Base-by-base conservation (phyloP, 352 stramenopile species). In the Elongisporangium prolatum region DNA sequence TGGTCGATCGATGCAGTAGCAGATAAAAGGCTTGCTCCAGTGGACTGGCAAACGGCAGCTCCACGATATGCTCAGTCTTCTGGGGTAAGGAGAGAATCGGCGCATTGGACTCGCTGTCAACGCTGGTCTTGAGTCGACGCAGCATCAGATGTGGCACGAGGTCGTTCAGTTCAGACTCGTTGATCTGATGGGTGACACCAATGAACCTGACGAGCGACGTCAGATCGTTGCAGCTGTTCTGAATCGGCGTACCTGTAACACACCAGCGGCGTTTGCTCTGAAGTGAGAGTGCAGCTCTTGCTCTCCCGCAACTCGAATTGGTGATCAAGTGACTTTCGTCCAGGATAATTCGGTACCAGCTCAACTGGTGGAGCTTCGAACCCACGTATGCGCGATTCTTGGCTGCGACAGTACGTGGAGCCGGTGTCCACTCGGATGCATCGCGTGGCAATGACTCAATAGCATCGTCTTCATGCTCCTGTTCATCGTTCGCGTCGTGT, bases 321-420 rank as follows among this genome's bases (percentile, higher is more conserved):
- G 88, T 86, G 60, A 97, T 97, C 22, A 93, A 71, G 60, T 97
- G 88, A 28, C 83, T 93, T 62, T 97, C 88, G 60, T 97, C 88
- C 28, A 97, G 59, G 24, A 97, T 91, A 17, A 97, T 69, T 22
- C 89, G 78, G 24, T 93, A 74, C 89, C 89, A 97, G 38, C 74
- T 69, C 24, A 95, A 57, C 52, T 91, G 72, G 56, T 92, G 83
- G 18, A 94, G 67, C 55, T 89, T 91, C 18, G 80, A 91, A 2
- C 64, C 75, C 1, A 80, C 58, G 6, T 72, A 58, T 10, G 68
- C 64, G 17, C 68, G 25, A 28, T 52, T 65, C 21, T 56, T 54
- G 25, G 37, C 37, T 2, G 37, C 52, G 3, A 25, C 52, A 20
- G 52, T 66, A 40, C 60, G 60, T 21, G 62, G 14, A 1, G 54